Base-by-base conservation (phyloP, 176 grass and related monocot species). In the Canna indica region DNA sequence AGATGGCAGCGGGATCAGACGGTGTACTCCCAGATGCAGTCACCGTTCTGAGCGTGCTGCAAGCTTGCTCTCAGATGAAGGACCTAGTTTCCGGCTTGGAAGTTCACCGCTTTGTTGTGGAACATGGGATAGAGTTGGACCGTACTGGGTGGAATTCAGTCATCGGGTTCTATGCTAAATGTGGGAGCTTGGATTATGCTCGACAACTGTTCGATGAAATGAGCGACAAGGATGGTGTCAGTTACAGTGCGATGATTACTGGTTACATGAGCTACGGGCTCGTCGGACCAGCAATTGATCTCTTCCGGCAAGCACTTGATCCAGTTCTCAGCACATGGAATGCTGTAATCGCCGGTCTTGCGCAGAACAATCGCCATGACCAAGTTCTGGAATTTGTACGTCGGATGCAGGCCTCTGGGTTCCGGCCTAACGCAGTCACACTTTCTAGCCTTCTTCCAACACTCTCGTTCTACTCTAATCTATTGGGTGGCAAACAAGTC, bases 31-130 rank as follows among this genome's bases (percentile, higher is more conserved):
- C 79, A 0, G 83, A 87, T 31, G 47, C 63, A 0, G 52, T 87
- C 46, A 91, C 85, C 0, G 76, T 85, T 25, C 57, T 72, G 1
- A 82, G 79, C 1, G 60, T 87, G 6, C 44, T 87, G 53, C 88
- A 91, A 72, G 82, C 88, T 72, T 91, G 88, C 25, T 77, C 82
- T 0, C 85, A 87, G 50, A 81, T 87, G 42, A 85, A 83, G 76
- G 77, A 80, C 39, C 18, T 82, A 1, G 73, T 47, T 75, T 87
- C 80, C 20, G 88, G 88, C 25, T 69, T 87, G 32, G 35, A 66
- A 1, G 82, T 87, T 75, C 74, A 87, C 38, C 77, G 39, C 1
- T 10, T 87, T 82, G 79, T 79, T 46, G 47, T 30, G 0, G 85
- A 83, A 36, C 84, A 58, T 9, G 79, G 76, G 18, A 68, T 91